phyloP scores from a whole-genome alignment of 2,329 filamentous ascomycete species.

The Paraconiothyrium brasiliense region DNA sequence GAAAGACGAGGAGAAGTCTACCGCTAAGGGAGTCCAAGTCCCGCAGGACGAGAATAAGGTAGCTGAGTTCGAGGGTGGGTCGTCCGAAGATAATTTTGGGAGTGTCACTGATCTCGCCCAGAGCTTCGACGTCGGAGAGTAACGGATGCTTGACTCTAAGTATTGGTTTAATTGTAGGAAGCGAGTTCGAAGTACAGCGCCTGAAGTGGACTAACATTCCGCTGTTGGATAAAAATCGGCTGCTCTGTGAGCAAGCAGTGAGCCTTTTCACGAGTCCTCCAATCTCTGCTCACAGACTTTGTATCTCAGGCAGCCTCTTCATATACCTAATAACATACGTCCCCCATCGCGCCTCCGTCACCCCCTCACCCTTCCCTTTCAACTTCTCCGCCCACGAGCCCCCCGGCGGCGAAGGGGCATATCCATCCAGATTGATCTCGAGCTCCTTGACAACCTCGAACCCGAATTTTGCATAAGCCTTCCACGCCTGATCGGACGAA shows the following conservation, averaged over 20 bases:
- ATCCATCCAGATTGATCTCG: constrained; percentile 15
- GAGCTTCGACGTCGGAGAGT: background rate
- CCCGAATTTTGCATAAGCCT: constrained; percentile 12
- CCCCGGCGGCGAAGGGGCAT: background rate
- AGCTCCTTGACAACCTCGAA: constrained; percentile 15
- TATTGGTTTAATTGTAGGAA: too few relatives aligned
- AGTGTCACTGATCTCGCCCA: background rate
- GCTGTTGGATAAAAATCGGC: too few relatives aligned
- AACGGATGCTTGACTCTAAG: background rate
- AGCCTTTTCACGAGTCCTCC: too few relatives aligned
- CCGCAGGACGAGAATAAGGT: background rate
- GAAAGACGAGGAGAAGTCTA: background rate
- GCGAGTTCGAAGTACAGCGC: too few relatives aligned
- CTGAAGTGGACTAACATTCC: too few relatives aligned
- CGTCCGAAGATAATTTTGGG: too few relatives aligned
- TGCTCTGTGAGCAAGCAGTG: too few relatives aligned
- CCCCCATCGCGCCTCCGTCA: constrained; percentile 14
- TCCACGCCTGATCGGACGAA: constrained; percentile 16
- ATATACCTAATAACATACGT: constrained; percentile 16
- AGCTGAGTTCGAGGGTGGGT: background rate
- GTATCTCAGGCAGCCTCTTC: constrained; percentile 7
- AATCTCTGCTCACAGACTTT: constrained; percentile 27
- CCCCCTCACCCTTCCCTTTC: constrained; percentile 1
- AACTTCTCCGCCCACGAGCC: background rate
- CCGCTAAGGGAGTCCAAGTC: background rate